A percentile compares a stretch with the other conserved stretches of the same genome.
phyloP scores from a whole-genome alignment of 768 basidiomycete genomes.

The Pilatotrama ljubarskyi region DNA sequence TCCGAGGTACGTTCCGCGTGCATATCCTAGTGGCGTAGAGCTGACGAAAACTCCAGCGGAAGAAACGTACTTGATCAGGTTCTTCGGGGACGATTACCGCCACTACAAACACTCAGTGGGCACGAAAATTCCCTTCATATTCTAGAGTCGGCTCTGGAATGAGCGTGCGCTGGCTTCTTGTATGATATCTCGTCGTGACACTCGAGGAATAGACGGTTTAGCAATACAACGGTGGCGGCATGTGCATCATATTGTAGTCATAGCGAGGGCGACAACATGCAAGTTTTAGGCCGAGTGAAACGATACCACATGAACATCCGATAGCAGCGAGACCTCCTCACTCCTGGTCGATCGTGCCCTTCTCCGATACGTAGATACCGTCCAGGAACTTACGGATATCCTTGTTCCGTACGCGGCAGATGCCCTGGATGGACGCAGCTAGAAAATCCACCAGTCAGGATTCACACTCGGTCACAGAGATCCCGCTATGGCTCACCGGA shows the following conservation, averaged over 20 bases:
- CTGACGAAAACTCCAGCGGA: slow-evolving; percentile 56
- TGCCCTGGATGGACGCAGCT: slow-evolving; percentile 97
- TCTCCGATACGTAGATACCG: slow-evolving; percentile 89
- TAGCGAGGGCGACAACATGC: slow-evolving; percentile 31
- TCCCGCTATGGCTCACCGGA: slow-evolving; percentile 56
- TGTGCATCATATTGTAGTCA: slow-evolving; percentile 33
- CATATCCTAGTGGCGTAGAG: not conserved
- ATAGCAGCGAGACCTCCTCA: slow-evolving; percentile 23
- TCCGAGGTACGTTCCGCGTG: slow-evolving; percentile 55
- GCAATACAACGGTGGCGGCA: slow-evolving; percentile 17
- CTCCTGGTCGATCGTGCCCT: slow-evolving; percentile 59
- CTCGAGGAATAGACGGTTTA: not conserved
- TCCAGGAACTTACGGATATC: slow-evolving; percentile 99
- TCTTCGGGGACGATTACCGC: slow-evolving; percentile 89
- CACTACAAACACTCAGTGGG: slow-evolving; percentile 74
- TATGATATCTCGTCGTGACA: not conserved
- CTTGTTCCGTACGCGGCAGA: slow-evolving; percentile 98
- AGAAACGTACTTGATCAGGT: slow-evolving; percentile 73
- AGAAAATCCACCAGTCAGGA: not conserved
- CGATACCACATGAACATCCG: slow-evolving; percentile 22
- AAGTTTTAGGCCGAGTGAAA: slow-evolving; percentile 29
- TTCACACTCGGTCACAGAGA: not conserved
- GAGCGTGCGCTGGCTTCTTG: not conserved
- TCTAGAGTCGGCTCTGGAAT: slow-evolving; percentile 38
- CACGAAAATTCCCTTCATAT: slow-evolving; percentile 87